A percentile compares a stretch with the other conserved stretches of the same genome.
Evolutionary conservation across 257 asterid species (phyloP).

Genomic region (Solanum tarapatanum): DNA sequence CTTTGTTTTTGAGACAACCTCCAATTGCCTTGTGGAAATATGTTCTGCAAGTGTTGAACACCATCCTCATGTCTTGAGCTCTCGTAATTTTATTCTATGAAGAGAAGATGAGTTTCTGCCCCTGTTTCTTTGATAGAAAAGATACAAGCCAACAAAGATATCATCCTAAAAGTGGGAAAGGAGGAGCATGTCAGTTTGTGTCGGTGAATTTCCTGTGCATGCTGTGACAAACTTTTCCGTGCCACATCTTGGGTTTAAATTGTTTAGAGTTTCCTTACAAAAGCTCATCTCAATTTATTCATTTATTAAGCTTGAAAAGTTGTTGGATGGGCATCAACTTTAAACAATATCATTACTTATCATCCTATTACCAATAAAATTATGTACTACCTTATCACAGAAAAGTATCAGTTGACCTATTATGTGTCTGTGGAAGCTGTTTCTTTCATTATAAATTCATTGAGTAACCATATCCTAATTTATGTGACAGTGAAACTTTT

Average conservation of each 20-base stretch:
- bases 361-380: background rate
- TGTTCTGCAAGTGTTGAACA: background rate
- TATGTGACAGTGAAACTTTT: constrained; percentile 72
- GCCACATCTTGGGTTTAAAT: background rate
- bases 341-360: background rate
- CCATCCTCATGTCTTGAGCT: background rate
- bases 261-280: background rate
- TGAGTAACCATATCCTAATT: background rate
- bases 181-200: background rate
- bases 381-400: background rate
- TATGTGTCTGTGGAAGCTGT: background rate
- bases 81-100: background rate
- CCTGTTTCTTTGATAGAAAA: background rate
- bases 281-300: background rate
- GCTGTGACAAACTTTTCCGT: background rate
- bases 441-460: background rate
- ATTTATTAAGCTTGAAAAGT: background rate
- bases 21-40: background rate
- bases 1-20: background rate
- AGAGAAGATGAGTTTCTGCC: background rate
- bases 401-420: background rate
- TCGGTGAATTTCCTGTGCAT: background rate
- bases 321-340: background rate
- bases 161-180: background rate
- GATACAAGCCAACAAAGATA: background rate